Base-by-base conservation (phyloP, 768 basidiomycete genomes). In the Leccinum truebloodii region DNA sequence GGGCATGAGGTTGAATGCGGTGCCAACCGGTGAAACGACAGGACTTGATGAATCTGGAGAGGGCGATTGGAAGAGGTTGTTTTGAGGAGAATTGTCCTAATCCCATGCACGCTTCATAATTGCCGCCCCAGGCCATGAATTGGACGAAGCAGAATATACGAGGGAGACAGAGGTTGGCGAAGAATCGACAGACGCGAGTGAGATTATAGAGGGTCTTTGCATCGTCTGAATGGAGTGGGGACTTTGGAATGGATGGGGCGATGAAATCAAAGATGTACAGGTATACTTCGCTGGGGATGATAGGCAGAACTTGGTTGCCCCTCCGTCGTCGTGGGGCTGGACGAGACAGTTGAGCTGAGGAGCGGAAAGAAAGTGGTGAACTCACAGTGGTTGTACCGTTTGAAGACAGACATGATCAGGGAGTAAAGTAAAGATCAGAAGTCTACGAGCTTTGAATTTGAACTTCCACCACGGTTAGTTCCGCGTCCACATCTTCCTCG, bases 381-480 rank as follows among this genome's bases (percentile, higher is more conserved):
- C 44, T 44, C n/a, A 20, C n/a, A 12, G 44, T n/a, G 12, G 6
- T 5, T 20, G 44, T 10, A 44, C 44, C n/a, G 20, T 44, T n/a
- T 6, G 41, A 41, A n/a, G 41, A n/a, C 18, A 20, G 41, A 44
- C 41, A 44, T 41, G 34, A 35, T 37, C 13, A 37, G 0, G 12
- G 4, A 14, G 35, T 37, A 35, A 13, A 35, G 13, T 12, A 37
- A 37, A 37, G 35, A 13, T 28, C 28, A 28, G 28, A 28, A 28
- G 28, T 28, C 28, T 28, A 94, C 63, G 83, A 92, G 74, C 32
- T 32, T 32, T 12, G 32, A 32, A 12, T 32, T 10, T 32, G 3
- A 32, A 10, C 32, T 10, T 81, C 12, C 12, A 34, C 34, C 34
- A 34, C 34, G 34, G 34, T 12, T 34, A 34, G 12, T 13, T 34